Conservation (phyloP, 1,284 basidiomycete genomes). For the Schizophyllum commune region DNA sequence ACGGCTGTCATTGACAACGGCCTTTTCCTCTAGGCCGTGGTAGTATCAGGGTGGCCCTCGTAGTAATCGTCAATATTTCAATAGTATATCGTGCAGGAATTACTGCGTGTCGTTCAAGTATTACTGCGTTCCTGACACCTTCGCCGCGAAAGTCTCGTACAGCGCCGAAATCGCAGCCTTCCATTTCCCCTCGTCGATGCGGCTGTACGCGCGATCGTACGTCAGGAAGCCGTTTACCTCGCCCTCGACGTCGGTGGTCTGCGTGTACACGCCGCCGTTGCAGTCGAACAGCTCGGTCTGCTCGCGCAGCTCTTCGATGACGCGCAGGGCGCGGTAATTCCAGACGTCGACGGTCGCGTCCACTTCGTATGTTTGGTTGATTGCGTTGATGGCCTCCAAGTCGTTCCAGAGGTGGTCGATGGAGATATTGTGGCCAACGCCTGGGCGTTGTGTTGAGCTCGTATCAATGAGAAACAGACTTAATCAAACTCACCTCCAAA, state of each 20-base stretch:
- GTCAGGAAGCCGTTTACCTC: slow-evolving; percentile 13
- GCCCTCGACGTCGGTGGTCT: slow-evolving; percentile 13
- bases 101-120: too few species aligned
- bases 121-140: background rate
- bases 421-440: background rate
- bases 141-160: slow-evolving; percentile 8
- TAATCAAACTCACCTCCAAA: slow-evolving; percentile 10
- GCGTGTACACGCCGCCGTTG: slow-evolving; percentile 12
- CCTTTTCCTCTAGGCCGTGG: too few species aligned
- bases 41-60: too few species aligned
- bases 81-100: too few species aligned
- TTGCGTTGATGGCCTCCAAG: slow-evolving; percentile 5
- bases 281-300: slow-evolving; percentile 12
- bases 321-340: slow-evolving; percentile 13
- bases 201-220: slow-evolving; percentile 10
- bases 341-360: slow-evolving; percentile 7
- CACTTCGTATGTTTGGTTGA: slow-evolving; percentile 12
- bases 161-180: slow-evolving; percentile 8
- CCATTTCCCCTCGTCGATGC: slow-evolving; percentile 9
- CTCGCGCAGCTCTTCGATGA: slow-evolving; percentile 12
- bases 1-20: too few species aligned
- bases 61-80: too few species aligned
- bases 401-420: slow-evolving; percentile 13
- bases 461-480: background rate
- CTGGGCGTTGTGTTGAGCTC: background rate